These are phyloP conservation scores for Hypoxylon perforatum DNA, from an alignment of 495 filamentous ascomycete species.

Conservation along the genomic window DNA sequence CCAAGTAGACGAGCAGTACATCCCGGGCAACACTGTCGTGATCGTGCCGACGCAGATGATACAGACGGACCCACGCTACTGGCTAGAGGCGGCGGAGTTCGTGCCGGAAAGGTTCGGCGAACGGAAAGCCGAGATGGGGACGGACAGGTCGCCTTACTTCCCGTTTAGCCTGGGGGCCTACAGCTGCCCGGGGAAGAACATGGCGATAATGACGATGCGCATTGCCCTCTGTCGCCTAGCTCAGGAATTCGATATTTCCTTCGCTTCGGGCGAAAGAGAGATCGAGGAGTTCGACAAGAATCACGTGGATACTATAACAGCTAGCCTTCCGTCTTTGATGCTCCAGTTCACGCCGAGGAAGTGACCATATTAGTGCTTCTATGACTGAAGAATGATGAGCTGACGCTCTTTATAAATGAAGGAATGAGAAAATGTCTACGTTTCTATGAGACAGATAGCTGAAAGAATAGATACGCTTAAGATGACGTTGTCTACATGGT, in stretches of 20 bases:
- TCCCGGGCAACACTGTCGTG: conserved; percentile 57
- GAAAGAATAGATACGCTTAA: too few relatives aligned
- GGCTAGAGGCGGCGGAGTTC: conserved; percentile 56
- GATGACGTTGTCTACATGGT: too few relatives aligned
- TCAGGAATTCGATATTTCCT: conserved; percentile 48
- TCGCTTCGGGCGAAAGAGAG: conserved; percentile 49
- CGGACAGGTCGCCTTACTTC: conserved; percentile 34
- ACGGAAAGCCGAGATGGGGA: conserved; percentile 53
- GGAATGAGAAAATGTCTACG: too few relatives aligned
- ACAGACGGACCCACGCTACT: conserved; percentile 52
- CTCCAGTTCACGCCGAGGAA: conserved; percentile 35
- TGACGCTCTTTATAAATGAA: too few relatives aligned
- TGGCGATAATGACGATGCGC: conserved; percentile 54
- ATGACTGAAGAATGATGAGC: too few relatives aligned
- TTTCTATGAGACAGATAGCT: too few relatives aligned
- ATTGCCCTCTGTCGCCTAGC: conserved; percentile 50
- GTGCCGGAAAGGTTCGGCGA: conserved; percentile 56
- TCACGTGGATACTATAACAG: conserved; percentile 38
- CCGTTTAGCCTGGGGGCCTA: conserved; percentile 32
- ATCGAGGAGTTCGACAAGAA: conserved; percentile 33
- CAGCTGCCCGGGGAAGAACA: conserved; percentile 39
- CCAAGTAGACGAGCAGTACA: conserved; percentile 56
- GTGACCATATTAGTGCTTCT: background rate
- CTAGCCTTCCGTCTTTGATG: conserved; percentile 28
- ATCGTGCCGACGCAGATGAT: conserved; percentile 38